Conservation (phyloP, 2,329 filamentous ascomycete species). For the Fusarium sp. region DNA sequence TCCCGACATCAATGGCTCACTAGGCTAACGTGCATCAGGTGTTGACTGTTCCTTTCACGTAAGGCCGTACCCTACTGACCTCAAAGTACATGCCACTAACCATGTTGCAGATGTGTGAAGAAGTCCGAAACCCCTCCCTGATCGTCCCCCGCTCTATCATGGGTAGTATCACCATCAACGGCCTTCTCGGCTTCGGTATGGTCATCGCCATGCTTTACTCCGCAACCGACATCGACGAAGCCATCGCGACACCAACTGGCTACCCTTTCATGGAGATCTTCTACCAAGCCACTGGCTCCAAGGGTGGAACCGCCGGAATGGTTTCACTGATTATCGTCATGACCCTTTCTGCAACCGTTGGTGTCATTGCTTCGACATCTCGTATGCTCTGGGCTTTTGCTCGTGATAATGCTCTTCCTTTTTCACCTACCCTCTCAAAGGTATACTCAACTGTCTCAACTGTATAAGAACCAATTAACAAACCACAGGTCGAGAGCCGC, state of each 20-base stretch:
- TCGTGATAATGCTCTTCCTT: constrained; percentile 37
- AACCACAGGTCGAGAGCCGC: constrained; percentile 27
- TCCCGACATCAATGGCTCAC: fast-evolving
- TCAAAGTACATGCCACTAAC: background rate
- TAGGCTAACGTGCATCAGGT: constrained; percentile 13
- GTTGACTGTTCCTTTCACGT: constrained; percentile 44
- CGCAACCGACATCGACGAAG: constrained; percentile 37
- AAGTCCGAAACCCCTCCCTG: constrained; percentile 39
- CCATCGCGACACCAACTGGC: constrained; percentile 36
- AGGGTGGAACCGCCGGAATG: constrained; percentile 35
- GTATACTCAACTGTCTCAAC: background rate
- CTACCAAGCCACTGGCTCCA: constrained; percentile 39
- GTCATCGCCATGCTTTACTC: constrained; percentile 43
- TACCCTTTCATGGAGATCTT: constrained; percentile 44
- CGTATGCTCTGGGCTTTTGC: constrained; percentile 44
- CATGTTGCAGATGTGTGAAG: constrained; percentile 36
- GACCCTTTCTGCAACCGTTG: constrained; percentile 39
- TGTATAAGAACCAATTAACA: background rate
- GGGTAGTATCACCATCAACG: constrained; percentile 38
- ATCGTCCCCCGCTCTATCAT: constrained; percentile 41
- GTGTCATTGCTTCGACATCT: constrained; percentile 41
- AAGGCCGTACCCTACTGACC: background rate
- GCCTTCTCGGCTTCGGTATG: constrained; percentile 37
- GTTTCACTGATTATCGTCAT: constrained; percentile 36
- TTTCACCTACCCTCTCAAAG: constrained; percentile 32